phyloP scores from a whole-genome alignment of 768 basidiomycete genomes.

The Kwoniella sp. region DNA sequence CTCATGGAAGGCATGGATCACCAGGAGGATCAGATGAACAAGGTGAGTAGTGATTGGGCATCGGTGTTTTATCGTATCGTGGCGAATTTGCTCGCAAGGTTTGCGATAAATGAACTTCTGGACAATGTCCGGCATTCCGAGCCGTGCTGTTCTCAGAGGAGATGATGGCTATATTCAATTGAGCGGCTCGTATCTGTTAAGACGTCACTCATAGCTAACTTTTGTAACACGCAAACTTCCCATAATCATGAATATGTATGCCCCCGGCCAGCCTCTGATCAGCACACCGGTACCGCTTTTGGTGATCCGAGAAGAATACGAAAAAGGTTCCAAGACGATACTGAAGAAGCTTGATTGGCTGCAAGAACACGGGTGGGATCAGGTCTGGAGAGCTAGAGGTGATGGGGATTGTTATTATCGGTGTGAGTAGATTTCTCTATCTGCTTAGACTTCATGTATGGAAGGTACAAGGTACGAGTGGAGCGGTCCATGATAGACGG shows the following conservation, averaged over 20 bases:
- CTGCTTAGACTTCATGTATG: background rate
- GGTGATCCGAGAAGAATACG: conserved; percentile 52
- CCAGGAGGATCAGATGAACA: conserved; percentile 36
- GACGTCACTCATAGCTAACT: no score
- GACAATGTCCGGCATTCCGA: no score
- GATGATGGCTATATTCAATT: no score
- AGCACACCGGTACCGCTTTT: conserved; percentile 52
- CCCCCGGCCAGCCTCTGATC: conserved; percentile 51
- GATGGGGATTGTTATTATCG: conserved; percentile 85
- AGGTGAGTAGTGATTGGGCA: conserved; percentile 22
- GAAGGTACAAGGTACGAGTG: no score
- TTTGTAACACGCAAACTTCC: no score
- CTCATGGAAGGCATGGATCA: conserved; percentile 47
- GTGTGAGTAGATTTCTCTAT: conserved; percentile 60
- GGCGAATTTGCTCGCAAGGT: no score
- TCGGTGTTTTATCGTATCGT: background rate
- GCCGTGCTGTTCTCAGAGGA: no score
- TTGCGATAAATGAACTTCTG: no score
- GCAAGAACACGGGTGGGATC: conserved; percentile 65
- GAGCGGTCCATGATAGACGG: background rate
- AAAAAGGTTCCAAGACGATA: conserved; percentile 58
- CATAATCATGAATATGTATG: no score
- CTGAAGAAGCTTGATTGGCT: conserved; percentile 76
- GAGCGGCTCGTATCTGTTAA: no score
- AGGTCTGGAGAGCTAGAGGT: conserved; percentile 74